A percentile compares a stretch with the other conserved stretches of the same genome.
phyloP scores from a whole-genome alignment of 2,329 filamentous ascomycete genomes.

The Fusarium sp. region DNA sequence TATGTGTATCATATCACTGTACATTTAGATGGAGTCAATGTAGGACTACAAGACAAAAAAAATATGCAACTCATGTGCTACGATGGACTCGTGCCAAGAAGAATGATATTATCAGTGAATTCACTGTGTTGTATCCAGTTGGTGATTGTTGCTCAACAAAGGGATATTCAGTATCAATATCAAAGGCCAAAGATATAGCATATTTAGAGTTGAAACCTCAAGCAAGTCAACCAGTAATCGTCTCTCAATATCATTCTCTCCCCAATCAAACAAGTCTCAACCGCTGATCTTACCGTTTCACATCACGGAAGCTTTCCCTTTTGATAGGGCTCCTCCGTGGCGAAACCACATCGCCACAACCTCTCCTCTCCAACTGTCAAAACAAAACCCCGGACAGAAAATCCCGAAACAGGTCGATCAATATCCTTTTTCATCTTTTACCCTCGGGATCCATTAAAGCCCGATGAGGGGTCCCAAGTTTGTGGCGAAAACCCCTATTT shows the following conservation, averaged over 20 bases:
- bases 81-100: not conserved
- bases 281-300: not conserved
- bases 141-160: not conserved
- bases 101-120: not conserved
- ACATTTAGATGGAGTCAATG: slow-evolving; percentile 45
- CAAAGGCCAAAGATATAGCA: not conserved
- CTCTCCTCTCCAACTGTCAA: not conserved
- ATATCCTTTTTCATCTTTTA: not conserved
- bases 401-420: not conserved
- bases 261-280: slow-evolving; percentile 8
- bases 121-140: not conserved
- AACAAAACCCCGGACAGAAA: not conserved
- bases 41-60: slow-evolving; percentile 33
- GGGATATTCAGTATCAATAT: not conserved
- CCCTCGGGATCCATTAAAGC: not conserved
- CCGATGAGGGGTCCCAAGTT: not conserved
- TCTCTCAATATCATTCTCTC: not conserved
- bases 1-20: slow-evolving; percentile 44
- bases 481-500: not conserved
- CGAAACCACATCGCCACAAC: not conserved
- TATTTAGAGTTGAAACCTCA: slow-evolving; percentile 3
- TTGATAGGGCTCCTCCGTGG: not conserved
- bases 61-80: slow-evolving; percentile 6
- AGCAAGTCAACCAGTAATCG: not conserved
- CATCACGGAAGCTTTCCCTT: not conserved